Evolutionary conservation across 352 stramenopile species (phyloP).

Genomic region (Saprolegnia parasitica): DNA sequence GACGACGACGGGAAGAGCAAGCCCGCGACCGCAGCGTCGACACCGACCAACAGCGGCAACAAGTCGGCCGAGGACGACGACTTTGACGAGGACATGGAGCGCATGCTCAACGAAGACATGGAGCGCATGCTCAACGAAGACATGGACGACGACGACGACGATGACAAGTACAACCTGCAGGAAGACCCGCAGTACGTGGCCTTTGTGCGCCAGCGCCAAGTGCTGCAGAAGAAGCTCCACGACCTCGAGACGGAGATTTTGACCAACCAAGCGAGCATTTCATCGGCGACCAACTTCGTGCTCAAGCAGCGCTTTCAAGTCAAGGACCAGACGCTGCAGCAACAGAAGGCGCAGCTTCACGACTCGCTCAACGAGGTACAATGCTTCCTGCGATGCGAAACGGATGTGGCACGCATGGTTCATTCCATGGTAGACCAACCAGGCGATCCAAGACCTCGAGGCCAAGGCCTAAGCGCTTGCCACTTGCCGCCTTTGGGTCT

Average conservation of each 20-base stretch:
- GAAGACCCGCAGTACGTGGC: constrained; percentile 75
- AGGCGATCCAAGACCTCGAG: neutral
- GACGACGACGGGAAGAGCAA: neutral
- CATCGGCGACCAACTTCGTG: constrained; percentile 2
- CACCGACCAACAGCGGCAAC: neutral
- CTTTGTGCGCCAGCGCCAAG: constrained; percentile 52
- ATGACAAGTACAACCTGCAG: constrained; percentile 74
- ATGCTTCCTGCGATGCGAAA: too few relatives aligned
- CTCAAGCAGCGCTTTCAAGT: constrained; percentile 9
- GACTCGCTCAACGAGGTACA: neutral
- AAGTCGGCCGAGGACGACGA: neutral
- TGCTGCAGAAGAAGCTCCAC: constrained; percentile 59
- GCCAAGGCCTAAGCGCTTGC: too few relatives aligned
- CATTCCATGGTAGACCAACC: neutral
- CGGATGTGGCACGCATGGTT: too few relatives aligned
- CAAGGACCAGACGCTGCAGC: neutral
- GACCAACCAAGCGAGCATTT: constrained; percentile 1
- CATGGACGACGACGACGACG: constrained; percentile 29
- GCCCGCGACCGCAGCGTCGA: neutral
- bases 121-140: constrained; percentile 15
- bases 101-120: constrained; percentile 10
- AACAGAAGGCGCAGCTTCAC: constrained; percentile 14
- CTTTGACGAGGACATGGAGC: constrained; percentile 13
- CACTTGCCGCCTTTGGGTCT: too few relatives aligned
- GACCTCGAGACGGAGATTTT: constrained; percentile 33